Base-by-base conservation (phyloP, 2,329 filamentous ascomycete genomes). In the Diaporthe humulicola region DNA sequence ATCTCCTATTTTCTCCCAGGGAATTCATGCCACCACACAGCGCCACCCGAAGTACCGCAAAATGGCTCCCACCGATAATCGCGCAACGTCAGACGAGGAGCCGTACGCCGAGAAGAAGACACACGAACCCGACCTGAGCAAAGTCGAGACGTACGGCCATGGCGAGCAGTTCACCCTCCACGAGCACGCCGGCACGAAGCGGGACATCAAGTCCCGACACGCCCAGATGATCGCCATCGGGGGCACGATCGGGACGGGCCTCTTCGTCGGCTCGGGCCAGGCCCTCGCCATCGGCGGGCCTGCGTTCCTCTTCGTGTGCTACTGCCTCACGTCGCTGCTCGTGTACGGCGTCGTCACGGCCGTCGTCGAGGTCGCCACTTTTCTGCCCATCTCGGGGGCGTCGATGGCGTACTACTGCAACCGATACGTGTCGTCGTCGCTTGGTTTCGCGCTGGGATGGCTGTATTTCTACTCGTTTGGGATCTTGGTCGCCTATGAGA, bases 341-440 rank as follows among this genome's bases (percentile, higher is more conserved):
- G 81, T 89, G 57, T 84, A 83, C 75, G 81, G 81, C 56, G 81
- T 86, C 78, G 87, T 89, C 77, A 87, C 87, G 67, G 85, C 84
- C 67, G 85, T 87, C 71, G 82, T 82, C 17, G 86, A 87, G 77
- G 85, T 90, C 77, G 87, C 87, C 57, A 85, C 88, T 52, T 89
- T 87, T 81, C 84, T 90, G 75, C 86, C 88, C 36, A 78, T 88
- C 79, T 80, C 86, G 73, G 84, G 88, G 78, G 85, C 80, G 73
- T 85, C 88, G 74, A 88, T 90, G 86, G 84, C 87, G 74, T 80
- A 87, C 79, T 88, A 88, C 81, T 82, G 82, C 74, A 82, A 84
- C 36, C 85, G 86, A 50, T 87, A 87, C 75, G 83, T 87, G 22
- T 85, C 85, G 28, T 80, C 81, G 25, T 83, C 81, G 42, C 77